A percentile compares a stretch with the other conserved stretches of the same genome.
phyloP scores from a whole-genome alignment of 352 stramenopile species.

The Phytophthora multivora region DNA sequence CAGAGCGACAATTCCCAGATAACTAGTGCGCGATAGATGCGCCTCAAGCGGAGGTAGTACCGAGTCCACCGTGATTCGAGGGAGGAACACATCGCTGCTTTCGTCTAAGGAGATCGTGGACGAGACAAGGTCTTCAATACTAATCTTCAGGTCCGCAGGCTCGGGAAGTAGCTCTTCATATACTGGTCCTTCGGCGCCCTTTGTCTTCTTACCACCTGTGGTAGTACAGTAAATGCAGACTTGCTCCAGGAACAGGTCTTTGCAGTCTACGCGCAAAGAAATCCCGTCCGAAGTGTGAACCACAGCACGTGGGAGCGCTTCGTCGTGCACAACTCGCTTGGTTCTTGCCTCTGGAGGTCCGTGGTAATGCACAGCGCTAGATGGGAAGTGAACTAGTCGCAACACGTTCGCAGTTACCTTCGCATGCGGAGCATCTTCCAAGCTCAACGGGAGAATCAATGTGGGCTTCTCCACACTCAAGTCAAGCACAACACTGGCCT shows the following conservation, averaged over 20 bases:
- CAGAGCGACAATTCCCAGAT: conserved; percentile 68
- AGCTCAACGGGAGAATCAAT: conserved; percentile 65
- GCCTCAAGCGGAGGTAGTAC: conserved; percentile 35
- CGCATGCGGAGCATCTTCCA: conserved; percentile 58
- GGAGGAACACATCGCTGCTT: conserved; percentile 39
- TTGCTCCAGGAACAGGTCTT: conserved; percentile 52
- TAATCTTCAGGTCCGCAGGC: conserved; percentile 57
- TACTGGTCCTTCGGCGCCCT: conserved; percentile 5
- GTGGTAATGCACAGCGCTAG: conserved; percentile 58
- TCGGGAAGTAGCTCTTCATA: conserved; percentile 47
- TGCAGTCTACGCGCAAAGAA: conserved; percentile 43
- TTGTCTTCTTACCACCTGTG: conserved; percentile 12
- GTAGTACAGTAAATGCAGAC: conserved; percentile 54
- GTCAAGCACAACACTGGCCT: conserved; percentile 57
- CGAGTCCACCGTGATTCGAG: conserved; percentile 69
- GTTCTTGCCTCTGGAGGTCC: conserved; percentile 36
- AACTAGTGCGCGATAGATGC: conserved; percentile 47
- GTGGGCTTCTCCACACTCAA: conserved; percentile 64
- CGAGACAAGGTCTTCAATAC: conserved; percentile 73
- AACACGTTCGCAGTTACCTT: conserved; percentile 63
- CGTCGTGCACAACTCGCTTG: conserved; percentile 37
- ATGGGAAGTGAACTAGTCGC: conserved; percentile 62
- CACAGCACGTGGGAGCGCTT: conserved; percentile 18
- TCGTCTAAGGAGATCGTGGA: conserved; percentile 41
- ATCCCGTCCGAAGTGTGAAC: conserved; percentile 17